These are phyloP conservation scores for Picochlorum sp. DNA, from an alignment of 139 green algal genomes.

Conservation along the genomic window DNA sequence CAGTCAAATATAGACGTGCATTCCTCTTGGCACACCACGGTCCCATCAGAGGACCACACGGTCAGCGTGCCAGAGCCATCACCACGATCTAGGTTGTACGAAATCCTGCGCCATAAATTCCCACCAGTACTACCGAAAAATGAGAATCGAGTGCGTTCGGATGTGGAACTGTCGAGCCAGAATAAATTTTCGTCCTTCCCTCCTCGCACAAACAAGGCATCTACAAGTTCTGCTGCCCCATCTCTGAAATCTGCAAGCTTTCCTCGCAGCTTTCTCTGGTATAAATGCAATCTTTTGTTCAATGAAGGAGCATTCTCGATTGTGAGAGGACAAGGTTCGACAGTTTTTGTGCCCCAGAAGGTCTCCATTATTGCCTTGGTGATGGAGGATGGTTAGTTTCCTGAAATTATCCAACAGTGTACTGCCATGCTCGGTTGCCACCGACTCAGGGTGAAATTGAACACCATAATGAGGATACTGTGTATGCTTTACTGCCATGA, in stretches of 20 bases:
- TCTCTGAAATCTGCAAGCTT: background rate
- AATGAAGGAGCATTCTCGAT: background rate
- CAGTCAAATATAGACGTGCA: constrained; percentile 7
- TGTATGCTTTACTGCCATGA: constrained; percentile 80
- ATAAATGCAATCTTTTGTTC: background rate
- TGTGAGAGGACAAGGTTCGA: background rate
- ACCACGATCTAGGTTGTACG: constrained; percentile 47
- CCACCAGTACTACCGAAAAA: constrained; percentile 83
- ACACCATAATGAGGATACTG: constrained; percentile 75
- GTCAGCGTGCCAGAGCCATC: constrained; percentile 1
- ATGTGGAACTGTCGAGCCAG: constrained; percentile 81
- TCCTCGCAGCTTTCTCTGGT: background rate
- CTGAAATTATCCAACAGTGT: constrained; percentile 82
- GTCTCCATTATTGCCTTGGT: background rate
- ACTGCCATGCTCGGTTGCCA: constrained; percentile 69
- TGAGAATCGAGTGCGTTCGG: constrained; percentile 77
- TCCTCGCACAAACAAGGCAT: background rate
- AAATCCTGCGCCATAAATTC: constrained; percentile 63
- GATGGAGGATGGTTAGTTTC: constrained; percentile 37
- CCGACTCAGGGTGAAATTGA: constrained; percentile 94
- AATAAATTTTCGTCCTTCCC: constrained; percentile 56
- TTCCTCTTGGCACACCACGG: background rate
- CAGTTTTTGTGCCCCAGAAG: background rate
- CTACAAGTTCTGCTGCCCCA: background rate
- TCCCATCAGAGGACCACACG: constrained; percentile 7